These are phyloP conservation scores for Malassezia brasiliensis DNA, from an alignment of 1,284 basidiomycete genomes.

Conservation along the genomic window DNA sequence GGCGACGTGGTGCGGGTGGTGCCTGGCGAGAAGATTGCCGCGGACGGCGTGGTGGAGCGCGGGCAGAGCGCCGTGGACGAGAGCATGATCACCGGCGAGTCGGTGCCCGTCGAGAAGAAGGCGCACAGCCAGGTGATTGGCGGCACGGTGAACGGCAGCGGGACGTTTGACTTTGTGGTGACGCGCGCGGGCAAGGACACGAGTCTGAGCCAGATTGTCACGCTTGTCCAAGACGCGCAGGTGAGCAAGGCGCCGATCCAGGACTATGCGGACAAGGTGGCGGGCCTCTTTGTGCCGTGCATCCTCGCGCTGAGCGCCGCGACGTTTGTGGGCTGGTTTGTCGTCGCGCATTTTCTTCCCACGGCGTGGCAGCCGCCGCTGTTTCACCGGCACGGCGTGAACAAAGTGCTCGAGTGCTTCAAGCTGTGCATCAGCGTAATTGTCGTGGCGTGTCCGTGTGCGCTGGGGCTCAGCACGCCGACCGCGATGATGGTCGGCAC, in stretches of 20 bases:
- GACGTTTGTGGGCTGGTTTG: constrained; percentile 79
- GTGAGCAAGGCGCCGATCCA: constrained; percentile 97
- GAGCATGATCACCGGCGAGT: constrained; percentile 93
- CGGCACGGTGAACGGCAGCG: constrained; percentile 90
- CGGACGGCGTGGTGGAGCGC: constrained; percentile 78
- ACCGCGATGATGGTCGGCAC: constrained; percentile 99
- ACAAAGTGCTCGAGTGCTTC: constrained; percentile 80
- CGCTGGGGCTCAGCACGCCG: constrained; percentile 87
- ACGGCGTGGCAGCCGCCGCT: constrained; percentile 61
- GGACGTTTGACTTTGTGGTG: constrained; percentile 89
- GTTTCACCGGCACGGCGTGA: constrained; percentile 72
- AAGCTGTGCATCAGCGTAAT: constrained; percentile 97
- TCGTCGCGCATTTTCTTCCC: constrained; percentile 59
- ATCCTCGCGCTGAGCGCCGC: constrained; percentile 72
- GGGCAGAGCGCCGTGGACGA: constrained; percentile 87
- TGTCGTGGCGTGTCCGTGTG: constrained; percentile 97
- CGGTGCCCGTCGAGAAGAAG: constrained; percentile 76
- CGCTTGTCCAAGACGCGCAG: constrained; percentile 93
- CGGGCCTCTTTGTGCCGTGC: constrained; percentile 86
- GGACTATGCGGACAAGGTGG: constrained; percentile 85
- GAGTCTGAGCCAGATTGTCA: constrained; percentile 87
- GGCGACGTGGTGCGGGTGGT: constrained; percentile 88
- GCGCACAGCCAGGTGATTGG: constrained; percentile 78
- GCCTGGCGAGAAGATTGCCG: constrained; percentile 91
- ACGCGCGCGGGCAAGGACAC: constrained; percentile 93